Percentiles rank a stretch among this genome's conserved stretches.
Evolutionary conservation across 257 asterid genomes (phyloP).

Genomic region (Capsicum baccatum): DNA sequence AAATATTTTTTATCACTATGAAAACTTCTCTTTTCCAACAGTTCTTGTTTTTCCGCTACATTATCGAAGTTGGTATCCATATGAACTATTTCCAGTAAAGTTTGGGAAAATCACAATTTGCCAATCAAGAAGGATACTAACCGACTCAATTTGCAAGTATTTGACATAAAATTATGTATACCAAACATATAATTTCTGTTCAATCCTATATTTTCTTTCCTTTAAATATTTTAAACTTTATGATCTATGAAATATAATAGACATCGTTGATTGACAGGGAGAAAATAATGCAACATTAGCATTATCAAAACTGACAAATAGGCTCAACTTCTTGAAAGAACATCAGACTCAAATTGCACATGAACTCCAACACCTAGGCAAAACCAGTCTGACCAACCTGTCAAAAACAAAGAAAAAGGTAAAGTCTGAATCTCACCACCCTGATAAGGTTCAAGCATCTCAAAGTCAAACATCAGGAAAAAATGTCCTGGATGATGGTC

Average conservation of each 20-base stretch:
- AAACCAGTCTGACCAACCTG: conserved; percentile 43
- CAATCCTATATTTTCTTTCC: neutral
- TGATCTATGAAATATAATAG: neutral
- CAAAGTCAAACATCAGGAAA: conserved; percentile 53
- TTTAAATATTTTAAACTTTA: neutral
- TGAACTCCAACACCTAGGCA: conserved; percentile 71
- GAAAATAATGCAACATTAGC: conserved; percentile 69
- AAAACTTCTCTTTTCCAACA: no score
- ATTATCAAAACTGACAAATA: conserved; percentile 80
- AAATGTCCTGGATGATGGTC: conserved; percentile 22
- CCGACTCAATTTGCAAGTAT: neutral
- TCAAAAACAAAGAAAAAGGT: conserved; percentile 45
- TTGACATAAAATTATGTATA: neutral
- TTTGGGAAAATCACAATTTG: no score
- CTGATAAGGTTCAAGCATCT: conserved; percentile 42
- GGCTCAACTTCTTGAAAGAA: conserved; percentile 93
- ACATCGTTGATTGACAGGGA: conserved; percentile 58
- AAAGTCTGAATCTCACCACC: neutral
- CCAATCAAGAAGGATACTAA: no score
- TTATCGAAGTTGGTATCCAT: no score
- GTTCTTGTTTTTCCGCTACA: no score
- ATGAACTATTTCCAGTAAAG: no score
- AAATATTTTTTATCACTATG: no score
- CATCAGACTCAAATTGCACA: conserved; percentile 70
- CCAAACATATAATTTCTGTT: neutral